Conservation (phyloP, 208 protist genomes). For the Acanthamoeba lenticulata region DNA sequence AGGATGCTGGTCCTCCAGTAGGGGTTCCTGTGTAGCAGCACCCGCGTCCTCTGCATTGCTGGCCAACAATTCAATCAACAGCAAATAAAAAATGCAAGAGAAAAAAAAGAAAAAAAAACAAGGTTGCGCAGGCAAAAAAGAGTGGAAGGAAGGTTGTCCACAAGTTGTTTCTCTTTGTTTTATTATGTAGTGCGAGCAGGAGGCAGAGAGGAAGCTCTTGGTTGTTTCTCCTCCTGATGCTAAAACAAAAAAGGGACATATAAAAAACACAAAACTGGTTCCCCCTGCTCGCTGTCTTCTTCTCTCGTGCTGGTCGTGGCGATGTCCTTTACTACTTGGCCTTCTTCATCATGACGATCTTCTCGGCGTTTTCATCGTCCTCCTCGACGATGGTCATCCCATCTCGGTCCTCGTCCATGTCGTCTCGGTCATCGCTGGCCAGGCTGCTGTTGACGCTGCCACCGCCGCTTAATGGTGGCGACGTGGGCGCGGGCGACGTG, state of each 20-base stretch:
- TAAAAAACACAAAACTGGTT: background rate
- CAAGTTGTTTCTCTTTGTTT: background rate
- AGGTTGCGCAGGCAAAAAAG: too few species aligned
- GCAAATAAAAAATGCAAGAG: background rate
- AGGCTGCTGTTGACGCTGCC: background rate
- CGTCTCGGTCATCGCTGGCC: background rate
- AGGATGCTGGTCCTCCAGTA: slow-evolving; percentile 37
- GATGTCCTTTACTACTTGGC: background rate
- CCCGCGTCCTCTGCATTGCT: background rate
- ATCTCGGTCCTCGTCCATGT: slow-evolving; percentile 35
- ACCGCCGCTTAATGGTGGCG: background rate
- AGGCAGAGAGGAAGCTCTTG: background rate
- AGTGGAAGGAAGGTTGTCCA: background rate
- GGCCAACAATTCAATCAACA: background rate
- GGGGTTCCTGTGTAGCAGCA: background rate
- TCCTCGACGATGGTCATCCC: slow-evolving; percentile 37
- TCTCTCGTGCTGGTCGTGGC: background rate
- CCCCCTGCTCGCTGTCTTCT: background rate
- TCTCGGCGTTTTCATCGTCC: slow-evolving; percentile 36
- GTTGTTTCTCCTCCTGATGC: background rate
- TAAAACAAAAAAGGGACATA: background rate
- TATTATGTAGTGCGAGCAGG: background rate
- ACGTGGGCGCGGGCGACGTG: background rate
- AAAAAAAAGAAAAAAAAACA: background rate
- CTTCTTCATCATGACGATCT: slow-evolving; percentile 61